Evolutionary conservation across 1,284 basidiomycete genomes (phyloP).

Genomic region (Inonotus obliquus): DNA sequence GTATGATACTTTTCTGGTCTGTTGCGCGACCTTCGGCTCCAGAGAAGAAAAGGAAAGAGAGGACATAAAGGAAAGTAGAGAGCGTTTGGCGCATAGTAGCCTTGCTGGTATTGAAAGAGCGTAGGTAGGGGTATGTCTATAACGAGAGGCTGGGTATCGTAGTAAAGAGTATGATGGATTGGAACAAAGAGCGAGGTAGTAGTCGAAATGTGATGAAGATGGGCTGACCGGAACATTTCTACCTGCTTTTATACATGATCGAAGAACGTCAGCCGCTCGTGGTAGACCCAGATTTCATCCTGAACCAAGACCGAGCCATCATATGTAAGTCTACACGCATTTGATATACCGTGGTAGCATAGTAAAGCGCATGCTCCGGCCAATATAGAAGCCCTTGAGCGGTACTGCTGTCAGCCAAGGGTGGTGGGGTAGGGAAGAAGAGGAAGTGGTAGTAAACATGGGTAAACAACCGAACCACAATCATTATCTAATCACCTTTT

Average conservation of each 20-base stretch:
- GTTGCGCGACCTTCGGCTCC: background rate
- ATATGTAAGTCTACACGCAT: too few species aligned
- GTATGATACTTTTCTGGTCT: background rate
- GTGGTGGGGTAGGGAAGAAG: too few species aligned
- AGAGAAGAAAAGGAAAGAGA: background rate
- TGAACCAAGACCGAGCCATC: background rate
- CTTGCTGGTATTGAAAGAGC: background rate
- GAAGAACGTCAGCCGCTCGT: background rate
- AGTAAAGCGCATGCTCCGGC: too few species aligned
- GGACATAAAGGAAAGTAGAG: background rate
- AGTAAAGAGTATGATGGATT: background rate
- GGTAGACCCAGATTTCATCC: background rate
- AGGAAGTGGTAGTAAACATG: background rate
- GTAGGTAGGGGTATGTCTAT: background rate
- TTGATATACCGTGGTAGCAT: too few species aligned
- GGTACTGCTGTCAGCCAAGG: too few species aligned
- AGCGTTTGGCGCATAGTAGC: background rate
- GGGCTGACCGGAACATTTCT: background rate
- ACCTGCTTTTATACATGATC: background rate
- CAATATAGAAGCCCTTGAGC: too few species aligned
- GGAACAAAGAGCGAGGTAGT: background rate
- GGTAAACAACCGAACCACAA: background rate
- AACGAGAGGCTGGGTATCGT: background rate
- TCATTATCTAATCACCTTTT: background rate
- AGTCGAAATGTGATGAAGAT: background rate